These are phyloP conservation scores for Murraya koenigii DNA, from an alignment of 345 rosid genomes.

Conservation along the genomic window DNA sequence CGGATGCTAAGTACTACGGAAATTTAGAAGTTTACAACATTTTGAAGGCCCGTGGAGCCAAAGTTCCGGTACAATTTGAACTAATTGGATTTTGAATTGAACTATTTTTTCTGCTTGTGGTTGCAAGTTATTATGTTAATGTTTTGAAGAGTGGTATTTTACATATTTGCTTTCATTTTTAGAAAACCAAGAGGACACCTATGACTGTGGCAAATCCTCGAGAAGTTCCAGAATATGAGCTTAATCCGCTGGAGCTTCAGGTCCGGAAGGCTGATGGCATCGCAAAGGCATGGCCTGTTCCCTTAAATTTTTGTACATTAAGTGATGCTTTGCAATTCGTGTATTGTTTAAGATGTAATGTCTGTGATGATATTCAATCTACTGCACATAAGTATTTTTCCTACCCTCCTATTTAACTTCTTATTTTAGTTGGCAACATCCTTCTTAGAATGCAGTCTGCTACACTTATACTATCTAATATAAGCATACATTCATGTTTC, in stretches of 20 bases:
- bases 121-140: constrained; percentile 3
- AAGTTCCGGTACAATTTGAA: constrained; percentile 54
- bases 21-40: constrained; percentile 71
- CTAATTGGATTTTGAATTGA: not conserved
- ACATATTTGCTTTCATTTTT: constrained; percentile 21
- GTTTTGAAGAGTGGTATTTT: constrained; percentile 4
- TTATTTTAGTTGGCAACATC: no score
- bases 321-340: not conserved
- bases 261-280: constrained; percentile 83
- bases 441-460: no score
- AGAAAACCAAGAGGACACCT: constrained; percentile 96
- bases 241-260: constrained; percentile 88
- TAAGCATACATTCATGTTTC: no score
- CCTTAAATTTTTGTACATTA: constrained; percentile 4
- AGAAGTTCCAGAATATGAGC: constrained; percentile 95
- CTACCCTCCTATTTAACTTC: no score
- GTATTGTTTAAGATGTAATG: no score
- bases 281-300: constrained; percentile 52
- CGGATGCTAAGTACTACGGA: constrained; percentile 90
- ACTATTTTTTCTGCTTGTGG: not conserved
- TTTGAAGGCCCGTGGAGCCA: constrained; percentile 92
- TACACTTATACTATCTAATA: no score
- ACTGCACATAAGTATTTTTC: no score
- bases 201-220: constrained; percentile 88
- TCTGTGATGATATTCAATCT: no score